Percentiles rank a stretch among this genome's conserved stretches.
These are phyloP conservation scores for Picochlorum sp. DNA, from an alignment of 139 green algal genomes.

Conservation along the genomic window DNA sequence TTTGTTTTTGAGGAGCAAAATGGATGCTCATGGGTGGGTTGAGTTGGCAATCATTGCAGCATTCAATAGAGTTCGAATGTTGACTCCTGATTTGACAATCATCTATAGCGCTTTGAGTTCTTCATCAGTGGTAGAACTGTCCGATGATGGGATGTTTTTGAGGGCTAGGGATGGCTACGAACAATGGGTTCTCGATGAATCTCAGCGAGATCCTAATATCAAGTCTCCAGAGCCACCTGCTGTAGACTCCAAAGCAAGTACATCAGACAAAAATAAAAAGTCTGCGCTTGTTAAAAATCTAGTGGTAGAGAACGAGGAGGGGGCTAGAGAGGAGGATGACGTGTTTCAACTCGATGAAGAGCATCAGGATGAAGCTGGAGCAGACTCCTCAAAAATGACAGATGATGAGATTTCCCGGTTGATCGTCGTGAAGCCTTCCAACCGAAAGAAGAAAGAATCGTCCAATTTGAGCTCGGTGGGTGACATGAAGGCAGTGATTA, in stretches of 20 bases:
- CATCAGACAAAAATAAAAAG: not conserved
- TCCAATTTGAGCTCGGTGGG: not conserved
- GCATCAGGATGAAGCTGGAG: slow-evolving; percentile 20
- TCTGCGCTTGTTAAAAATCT: not conserved
- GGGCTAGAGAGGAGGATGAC: slow-evolving; percentile 53
- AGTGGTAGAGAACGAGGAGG: slow-evolving; percentile 26
- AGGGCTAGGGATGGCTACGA: slow-evolving; percentile 40
- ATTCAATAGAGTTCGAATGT: slow-evolving; percentile 91
- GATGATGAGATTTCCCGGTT: slow-evolving; percentile 45
- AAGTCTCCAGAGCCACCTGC: slow-evolving; percentile 13
- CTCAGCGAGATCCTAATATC: slow-evolving; percentile 40
- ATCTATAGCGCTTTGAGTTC: slow-evolving; percentile 42
- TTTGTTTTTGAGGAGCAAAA: slow-evolving; percentile 90
- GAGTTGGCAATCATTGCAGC: slow-evolving; percentile 63
- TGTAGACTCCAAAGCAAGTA: not conserved
- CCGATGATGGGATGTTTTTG: slow-evolving; percentile 40
- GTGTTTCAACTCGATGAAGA: slow-evolving; percentile 64
- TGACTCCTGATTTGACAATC: slow-evolving; percentile 73
- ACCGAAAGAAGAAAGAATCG: not conserved
- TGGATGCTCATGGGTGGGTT: slow-evolving; percentile 89
- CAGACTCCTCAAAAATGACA: slow-evolving; percentile 10
- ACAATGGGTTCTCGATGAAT: slow-evolving; percentile 67
- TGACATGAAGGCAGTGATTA: slow-evolving; percentile 57
- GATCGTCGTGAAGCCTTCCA: slow-evolving; percentile 56
- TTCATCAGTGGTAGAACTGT: slow-evolving; percentile 46